Evolutionary conservation across 768 basidiomycete species (phyloP).

Genomic region (Boletales sp.): DNA sequence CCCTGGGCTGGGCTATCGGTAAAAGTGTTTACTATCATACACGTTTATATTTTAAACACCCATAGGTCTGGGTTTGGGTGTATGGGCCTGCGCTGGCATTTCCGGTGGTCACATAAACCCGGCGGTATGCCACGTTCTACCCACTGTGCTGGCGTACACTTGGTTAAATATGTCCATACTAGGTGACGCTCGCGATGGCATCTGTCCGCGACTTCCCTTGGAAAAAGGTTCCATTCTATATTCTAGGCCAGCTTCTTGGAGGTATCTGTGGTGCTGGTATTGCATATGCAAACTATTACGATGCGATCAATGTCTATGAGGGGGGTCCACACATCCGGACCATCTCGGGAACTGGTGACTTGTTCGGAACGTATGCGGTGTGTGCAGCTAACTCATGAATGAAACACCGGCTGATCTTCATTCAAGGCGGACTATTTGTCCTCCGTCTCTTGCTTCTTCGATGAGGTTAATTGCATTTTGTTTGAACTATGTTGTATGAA

Average conservation of each 20-base stretch:
- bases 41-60: background rate
- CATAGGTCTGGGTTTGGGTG: conserved; percentile 56
- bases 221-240: conserved; percentile 73
- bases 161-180: conserved; percentile 1
- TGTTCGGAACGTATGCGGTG: conserved; percentile 64
- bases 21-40: background rate
- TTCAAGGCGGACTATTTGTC: conserved; percentile 41
- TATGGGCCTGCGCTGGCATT: conserved; percentile 62
- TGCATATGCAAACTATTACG: conserved; percentile 62
- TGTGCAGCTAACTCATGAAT: conserved; percentile 12
- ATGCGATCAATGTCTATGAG: conserved; percentile 64
- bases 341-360: conserved; percentile 48
- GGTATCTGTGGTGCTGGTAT: conserved; percentile 54
- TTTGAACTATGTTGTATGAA: background rate
- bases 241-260: conserved; percentile 61
- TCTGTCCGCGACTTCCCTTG: conserved; percentile 73
- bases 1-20: conserved; percentile 33
- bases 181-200: conserved; percentile 71
- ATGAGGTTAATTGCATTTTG: conserved; percentile 31
- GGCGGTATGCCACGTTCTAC: conserved; percentile 39
- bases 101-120: conserved; percentile 79
- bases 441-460: conserved; percentile 42
- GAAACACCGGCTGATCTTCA: conserved; percentile 8
- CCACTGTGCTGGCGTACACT: background rate
- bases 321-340: conserved; percentile 55